Base-by-base conservation (phyloP, 495 filamentous ascomycete species). In the Ascobolus immersus region DNA sequence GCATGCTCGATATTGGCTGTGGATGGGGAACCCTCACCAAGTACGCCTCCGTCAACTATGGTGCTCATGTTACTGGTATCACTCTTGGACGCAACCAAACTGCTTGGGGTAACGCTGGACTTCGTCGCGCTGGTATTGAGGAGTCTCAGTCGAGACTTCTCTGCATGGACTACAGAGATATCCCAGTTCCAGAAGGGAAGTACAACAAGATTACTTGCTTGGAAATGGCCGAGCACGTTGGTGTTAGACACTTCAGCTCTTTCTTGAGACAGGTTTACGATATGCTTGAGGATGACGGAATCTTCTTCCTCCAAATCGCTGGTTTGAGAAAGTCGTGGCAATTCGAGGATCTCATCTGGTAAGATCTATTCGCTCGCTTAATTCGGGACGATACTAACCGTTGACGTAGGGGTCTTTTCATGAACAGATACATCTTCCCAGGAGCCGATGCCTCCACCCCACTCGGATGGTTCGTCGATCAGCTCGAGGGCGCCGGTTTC, bases 361-460 rank as follows among this genome's bases (percentile, higher is more conserved):
- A 28, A 38, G 35, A 12, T 25, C 1, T 2, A 33, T 21, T 9
- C 7, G 7, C 11, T 2, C n/a, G 0, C 21, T 18, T 7, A 10
- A 21, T 31, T 27, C n/a, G n/a, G 4, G 19, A 22, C 20, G 19
- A 19, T 21, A 28, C 32, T 46, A 39, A 41, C 26, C 17, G 15
- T 32, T 32, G 5, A 35, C 41, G 21, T 46, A 31, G 47, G 47
- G 78, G 78, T 38, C 53, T 84, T 35, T 89, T 77, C 57, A 75
- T 89, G 77, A 89, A 84, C 61, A 84, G 81, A 57, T 80, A 84
- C 52, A 59, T 89, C 45, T 89, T 89, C 64, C 77, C 73, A 25
- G 78, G 78, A 48, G 78, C 78, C 12, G 78, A 89, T 50, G 78
- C 78, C 5, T 77, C 71, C 12, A 78, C 74, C 28, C 78, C 78